Evolutionary conservation across 352 stramenopile species (phyloP).

Genomic region (Globisporangium heterothallicum): DNA sequence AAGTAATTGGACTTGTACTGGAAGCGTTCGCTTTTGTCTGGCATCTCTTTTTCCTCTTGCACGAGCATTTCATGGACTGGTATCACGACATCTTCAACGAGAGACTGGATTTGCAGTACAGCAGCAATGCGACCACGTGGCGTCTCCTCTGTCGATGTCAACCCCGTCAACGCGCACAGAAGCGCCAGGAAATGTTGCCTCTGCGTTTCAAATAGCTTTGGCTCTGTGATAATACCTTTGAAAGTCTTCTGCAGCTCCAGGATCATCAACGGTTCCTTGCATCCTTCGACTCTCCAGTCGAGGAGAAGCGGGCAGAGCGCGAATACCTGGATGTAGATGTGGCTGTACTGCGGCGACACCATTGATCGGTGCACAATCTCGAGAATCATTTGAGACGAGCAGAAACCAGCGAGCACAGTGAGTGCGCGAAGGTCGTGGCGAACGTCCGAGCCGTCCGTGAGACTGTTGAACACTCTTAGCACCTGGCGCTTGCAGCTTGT

Average conservation of each 20-base stretch:
- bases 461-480: slow-evolving; percentile 26
- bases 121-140: slow-evolving; percentile 7
- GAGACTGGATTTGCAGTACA: slow-evolving; percentile 9
- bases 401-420: slow-evolving; percentile 22
- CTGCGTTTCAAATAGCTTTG: slow-evolving; percentile 21
- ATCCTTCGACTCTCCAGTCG: slow-evolving; percentile 17
- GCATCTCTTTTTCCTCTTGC: neutral
- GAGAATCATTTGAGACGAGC: slow-evolving; percentile 20
- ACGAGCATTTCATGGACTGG: slow-evolving; percentile 1
- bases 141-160: neutral
- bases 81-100: slow-evolving; percentile 9
- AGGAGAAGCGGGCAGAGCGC: slow-evolving; percentile 23
- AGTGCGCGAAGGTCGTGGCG: slow-evolving; percentile 15
- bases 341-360: slow-evolving; percentile 15
- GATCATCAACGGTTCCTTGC: slow-evolving; percentile 8
- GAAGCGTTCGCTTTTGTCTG: too few relatives aligned
- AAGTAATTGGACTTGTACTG: slow-evolving; percentile 2
- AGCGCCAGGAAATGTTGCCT: slow-evolving; percentile 22
- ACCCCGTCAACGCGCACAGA: slow-evolving; percentile 13
- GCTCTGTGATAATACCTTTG: slow-evolving; percentile 15
- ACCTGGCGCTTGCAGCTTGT: slow-evolving; percentile 17
- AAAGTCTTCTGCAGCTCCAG: slow-evolving; percentile 20
- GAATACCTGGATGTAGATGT: slow-evolving; percentile 21
- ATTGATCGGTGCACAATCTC: slow-evolving; percentile 20
- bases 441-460: slow-evolving; percentile 18